Conservation (phyloP, 2,329 filamentous ascomycete genomes). For the Cladophialophora immunda region DNA sequence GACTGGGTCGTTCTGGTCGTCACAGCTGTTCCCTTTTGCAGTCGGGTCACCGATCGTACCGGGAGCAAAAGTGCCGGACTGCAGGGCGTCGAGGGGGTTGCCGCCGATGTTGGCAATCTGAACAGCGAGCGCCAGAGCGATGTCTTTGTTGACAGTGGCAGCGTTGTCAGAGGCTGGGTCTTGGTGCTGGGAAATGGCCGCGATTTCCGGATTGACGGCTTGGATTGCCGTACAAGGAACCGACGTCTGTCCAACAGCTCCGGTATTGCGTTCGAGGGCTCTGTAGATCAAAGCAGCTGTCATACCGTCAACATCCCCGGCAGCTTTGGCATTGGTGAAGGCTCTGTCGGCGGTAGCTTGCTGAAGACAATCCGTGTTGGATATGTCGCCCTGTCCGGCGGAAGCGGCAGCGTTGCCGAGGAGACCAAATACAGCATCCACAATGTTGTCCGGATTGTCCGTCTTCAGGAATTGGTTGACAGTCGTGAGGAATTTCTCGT, state of each 20-base stretch:
- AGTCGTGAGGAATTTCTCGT: slow-evolving; percentile 58
- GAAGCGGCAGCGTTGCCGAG: slow-evolving; percentile 62
- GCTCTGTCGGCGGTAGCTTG: slow-evolving; percentile 66
- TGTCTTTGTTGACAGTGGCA: slow-evolving; percentile 66
- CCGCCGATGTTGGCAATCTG: slow-evolving; percentile 70
- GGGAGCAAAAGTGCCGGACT: slow-evolving; percentile 70
- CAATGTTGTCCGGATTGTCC: slow-evolving; percentile 60
- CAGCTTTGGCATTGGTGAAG: slow-evolving; percentile 67
- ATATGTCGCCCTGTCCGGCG: slow-evolving; percentile 58
- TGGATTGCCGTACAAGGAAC: slow-evolving; percentile 63
- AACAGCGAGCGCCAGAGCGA: slow-evolving; percentile 66
- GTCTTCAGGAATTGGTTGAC: slow-evolving; percentile 55
- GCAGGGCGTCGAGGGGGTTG: slow-evolving; percentile 68
- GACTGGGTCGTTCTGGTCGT: slow-evolving; percentile 55
- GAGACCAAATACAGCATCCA: slow-evolving; percentile 61
- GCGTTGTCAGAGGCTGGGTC: slow-evolving; percentile 70
- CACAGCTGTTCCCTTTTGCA: slow-evolving; percentile 62
- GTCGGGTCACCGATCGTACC: slow-evolving; percentile 64
- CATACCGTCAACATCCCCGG: slow-evolving; percentile 63
- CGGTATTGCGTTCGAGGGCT: slow-evolving; percentile 69
- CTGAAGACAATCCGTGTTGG: slow-evolving; percentile 67
- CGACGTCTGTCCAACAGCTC: slow-evolving; percentile 64
- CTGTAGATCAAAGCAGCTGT: slow-evolving; percentile 63
- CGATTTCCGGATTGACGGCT: slow-evolving; percentile 72
- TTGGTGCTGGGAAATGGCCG: slow-evolving; percentile 70